A percentile compares a stretch with the other conserved stretches of the same genome.
These are phyloP conservation scores for Cryphonectria naterciae DNA, from an alignment of 2,329 filamentous ascomycete genomes.

Conservation along the genomic window DNA sequence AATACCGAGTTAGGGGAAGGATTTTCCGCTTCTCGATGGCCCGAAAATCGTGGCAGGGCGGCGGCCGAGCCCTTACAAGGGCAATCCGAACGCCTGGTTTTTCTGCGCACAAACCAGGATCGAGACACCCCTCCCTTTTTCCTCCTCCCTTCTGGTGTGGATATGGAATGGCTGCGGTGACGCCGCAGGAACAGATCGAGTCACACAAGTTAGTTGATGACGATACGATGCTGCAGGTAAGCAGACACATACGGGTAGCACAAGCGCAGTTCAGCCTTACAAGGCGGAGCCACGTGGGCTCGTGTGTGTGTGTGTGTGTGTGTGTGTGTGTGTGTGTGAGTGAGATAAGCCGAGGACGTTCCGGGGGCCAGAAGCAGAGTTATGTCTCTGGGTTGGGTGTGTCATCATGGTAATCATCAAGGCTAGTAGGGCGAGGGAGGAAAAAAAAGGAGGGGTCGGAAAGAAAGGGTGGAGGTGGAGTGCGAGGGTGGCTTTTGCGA, in stretches of 20 bases:
- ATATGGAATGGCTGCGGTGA: background rate
- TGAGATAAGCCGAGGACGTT: background rate
- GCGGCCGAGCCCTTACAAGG: background rate
- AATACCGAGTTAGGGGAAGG: background rate
- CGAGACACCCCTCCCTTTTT: background rate
- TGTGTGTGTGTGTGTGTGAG: background rate
- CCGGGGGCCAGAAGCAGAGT: background rate
- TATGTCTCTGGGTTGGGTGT: background rate
- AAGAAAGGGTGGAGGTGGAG: no score
- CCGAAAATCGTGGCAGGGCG: background rate
- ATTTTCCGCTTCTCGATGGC: background rate
- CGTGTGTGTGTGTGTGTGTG: background rate
- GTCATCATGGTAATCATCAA: background rate
- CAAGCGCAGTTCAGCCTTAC: constrained; percentile 11
- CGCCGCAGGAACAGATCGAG: constrained; percentile 4
- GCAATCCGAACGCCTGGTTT: background rate
- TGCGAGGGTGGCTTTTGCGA: background rate
- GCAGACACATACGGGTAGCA: background rate
- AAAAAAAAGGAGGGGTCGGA: background rate
- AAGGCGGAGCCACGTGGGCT: constrained; percentile 17
- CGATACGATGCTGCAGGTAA: background rate
- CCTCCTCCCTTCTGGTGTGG: background rate
- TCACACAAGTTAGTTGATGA: background rate
- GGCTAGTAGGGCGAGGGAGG: no score
- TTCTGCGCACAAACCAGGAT: background rate